Base-by-base conservation (phyloP, 2,329 filamentous ascomycete species). In the Exserohilum turcica region DNA sequence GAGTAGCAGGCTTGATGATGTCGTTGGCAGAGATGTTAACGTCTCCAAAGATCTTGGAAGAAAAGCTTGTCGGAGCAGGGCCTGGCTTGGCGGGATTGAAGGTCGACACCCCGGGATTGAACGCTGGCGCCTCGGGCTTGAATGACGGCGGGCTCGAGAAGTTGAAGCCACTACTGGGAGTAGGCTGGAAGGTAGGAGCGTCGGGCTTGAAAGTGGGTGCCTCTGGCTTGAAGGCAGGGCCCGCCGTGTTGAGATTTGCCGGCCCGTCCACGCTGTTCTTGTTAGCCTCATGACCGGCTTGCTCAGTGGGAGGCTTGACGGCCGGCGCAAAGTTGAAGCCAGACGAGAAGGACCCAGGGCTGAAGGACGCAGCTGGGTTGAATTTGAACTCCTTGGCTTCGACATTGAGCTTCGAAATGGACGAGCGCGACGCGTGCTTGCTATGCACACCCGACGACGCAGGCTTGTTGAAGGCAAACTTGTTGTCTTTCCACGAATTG, bases 381-480 rank as follows among this genome's bases (percentile, higher is more conserved):
- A 93, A 93, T 64, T 88, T 82, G 79, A 97, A 97, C 67, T 94
- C 91, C 40, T 92, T 89, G 0, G 93, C 93, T 57, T 88, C 85
- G 27, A 95, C 92, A 65, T 97, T 97, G 63, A 97, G 83, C 62
- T 87, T 92, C 0, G 91, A 91, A 37, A 87, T 74, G 0, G 81
- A 92, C 3, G 86, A 80, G 64, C 88, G 90, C 68, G 86, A 88
- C 15, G 80, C 82, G 66, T 92, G 89, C 59, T 82, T 84, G 67
- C 68, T 73, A 54, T 76, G 74, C 42, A 66, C 59, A 6, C 21
- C 21, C 21, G 64, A 64, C 35, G 69, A 68, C n/a, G 57, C 54
- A 42, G 71, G 59, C 48, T 71, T 74, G 46, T 60, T 65, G 43
- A 71, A 68, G 5, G 65, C 65, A 32, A 73, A 68, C 38, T 74